Evolutionary conservation across 805 yeast genomes (phyloP).

Genomic region (Saccharomycopsis microspora): DNA sequence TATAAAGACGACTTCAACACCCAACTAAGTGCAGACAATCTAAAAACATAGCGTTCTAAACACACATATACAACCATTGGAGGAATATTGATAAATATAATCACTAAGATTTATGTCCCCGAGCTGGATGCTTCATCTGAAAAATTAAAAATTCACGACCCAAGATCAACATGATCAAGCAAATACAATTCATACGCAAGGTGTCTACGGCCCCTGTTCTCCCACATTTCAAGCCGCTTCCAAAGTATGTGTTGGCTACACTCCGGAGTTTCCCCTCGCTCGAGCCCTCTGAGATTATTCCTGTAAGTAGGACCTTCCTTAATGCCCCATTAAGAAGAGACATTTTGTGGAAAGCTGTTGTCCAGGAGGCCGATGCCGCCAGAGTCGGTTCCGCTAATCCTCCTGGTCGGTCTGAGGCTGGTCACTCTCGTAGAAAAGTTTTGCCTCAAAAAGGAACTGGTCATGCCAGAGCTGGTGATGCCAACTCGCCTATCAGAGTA

Average conservation of each 20-base stretch:
- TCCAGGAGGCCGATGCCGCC: slow-evolving; percentile 78
- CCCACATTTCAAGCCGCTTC: slow-evolving; percentile 19
- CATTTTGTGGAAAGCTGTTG: slow-evolving; percentile 87
- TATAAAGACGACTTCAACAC: no score
- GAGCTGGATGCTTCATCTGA: no score
- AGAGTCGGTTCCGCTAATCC: slow-evolving; percentile 87
- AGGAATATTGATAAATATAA: no score
- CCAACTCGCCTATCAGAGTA: slow-evolving; percentile 83
- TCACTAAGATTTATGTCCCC: no score
- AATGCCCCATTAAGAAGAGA: slow-evolving; percentile 80
- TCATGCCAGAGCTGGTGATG: slow-evolving; percentile 92
- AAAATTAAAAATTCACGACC: no score
- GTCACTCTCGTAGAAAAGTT: slow-evolving; percentile 73
- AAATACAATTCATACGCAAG: no score
- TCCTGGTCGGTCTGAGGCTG: slow-evolving; percentile 77
- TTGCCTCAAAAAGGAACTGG: slow-evolving; percentile 91
- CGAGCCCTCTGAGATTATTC: slow-evolving; percentile 70
- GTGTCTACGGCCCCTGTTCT: not conserved
- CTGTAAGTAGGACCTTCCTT: slow-evolving; percentile 63
- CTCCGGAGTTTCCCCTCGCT: slow-evolving; percentile 80
- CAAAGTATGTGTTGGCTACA: slow-evolving; percentile 65
- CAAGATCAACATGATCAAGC: no score
- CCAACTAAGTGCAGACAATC: no score
- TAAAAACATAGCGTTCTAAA: no score
- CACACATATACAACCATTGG: no score